Evolutionary conservation across 139 green algal species (phyloP).

Genomic region (Pleodorina starrii): DNA sequence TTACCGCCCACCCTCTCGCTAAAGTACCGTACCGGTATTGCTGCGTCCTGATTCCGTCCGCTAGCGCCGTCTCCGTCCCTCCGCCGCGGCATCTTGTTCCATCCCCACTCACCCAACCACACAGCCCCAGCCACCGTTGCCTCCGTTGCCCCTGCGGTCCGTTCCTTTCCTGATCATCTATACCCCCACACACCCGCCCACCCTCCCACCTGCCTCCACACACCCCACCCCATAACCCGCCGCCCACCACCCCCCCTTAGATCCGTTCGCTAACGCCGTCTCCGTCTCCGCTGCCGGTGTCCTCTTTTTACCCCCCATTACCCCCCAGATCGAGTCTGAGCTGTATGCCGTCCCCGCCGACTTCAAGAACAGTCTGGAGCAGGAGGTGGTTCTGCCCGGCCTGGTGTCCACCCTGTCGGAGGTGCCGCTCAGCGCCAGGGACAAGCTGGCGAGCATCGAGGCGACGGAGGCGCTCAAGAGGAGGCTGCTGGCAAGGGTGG

Average conservation of each 20-base stretch:
- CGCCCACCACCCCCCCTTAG: background rate
- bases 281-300: background rate
- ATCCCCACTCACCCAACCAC: too few relatives aligned
- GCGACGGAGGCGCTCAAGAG: conserved; percentile 50
- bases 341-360: conserved; percentile 38
- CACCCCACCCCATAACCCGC: background rate
- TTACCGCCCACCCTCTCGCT: too few relatives aligned
- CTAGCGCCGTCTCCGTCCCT: too few relatives aligned
- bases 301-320: too few relatives aligned
- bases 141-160: too few relatives aligned
- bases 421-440: conserved; percentile 19
- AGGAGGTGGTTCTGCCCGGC: conserved; percentile 45
- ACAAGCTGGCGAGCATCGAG: conserved; percentile 45
- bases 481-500: conserved; percentile 35
- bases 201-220: background rate
- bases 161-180: too few relatives aligned
- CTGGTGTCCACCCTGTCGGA: conserved; percentile 44
- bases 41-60: too few relatives aligned
- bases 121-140: too few relatives aligned
- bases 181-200: too few relatives aligned
- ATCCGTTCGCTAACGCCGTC: background rate
- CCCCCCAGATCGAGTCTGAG: conserved; percentile 23
- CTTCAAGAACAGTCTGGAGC: conserved; percentile 38
- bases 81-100: too few relatives aligned
- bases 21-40: background rate